Conservation (phyloP, 441 rosid genomes). For the Rhodomyrtus psidioides region DNA sequence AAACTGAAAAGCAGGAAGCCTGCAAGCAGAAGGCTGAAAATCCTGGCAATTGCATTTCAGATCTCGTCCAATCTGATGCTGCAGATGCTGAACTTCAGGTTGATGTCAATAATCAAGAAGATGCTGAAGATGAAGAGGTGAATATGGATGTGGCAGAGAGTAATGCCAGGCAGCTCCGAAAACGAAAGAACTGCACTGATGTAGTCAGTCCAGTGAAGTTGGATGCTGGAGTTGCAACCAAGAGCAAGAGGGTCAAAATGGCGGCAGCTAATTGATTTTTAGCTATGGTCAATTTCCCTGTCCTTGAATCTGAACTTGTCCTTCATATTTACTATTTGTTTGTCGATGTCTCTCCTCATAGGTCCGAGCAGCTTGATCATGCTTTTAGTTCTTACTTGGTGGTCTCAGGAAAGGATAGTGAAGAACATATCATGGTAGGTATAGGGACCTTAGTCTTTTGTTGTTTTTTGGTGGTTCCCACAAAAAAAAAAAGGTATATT, state of each 20-base stretch:
- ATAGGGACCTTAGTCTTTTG: background rate
- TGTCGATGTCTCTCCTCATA: background rate
- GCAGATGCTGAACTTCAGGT: background rate
- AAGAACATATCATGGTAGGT: background rate
- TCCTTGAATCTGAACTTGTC: background rate
- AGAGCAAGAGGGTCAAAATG: slow-evolving; percentile 4
- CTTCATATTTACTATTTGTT: background rate
- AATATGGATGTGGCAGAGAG: background rate
- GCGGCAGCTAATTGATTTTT: background rate
- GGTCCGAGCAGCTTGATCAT: background rate
- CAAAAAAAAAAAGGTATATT: background rate
- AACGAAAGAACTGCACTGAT: slow-evolving; percentile 1
- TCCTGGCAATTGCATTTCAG: background rate
- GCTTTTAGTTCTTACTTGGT: background rate
- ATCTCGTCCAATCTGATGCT: background rate
- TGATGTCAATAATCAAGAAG: background rate
- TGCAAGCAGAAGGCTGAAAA: background rate
- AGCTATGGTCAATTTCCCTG: background rate
- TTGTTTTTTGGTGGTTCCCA: background rate
- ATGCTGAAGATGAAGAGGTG: background rate
- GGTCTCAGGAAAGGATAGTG: background rate
- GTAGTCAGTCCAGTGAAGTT: background rate
- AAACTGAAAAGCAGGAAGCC: background rate
- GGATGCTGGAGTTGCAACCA: background rate
- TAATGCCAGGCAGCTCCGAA: background rate